These are phyloP conservation scores for Diaporthe longicolla DNA, from an alignment of 2,329 filamentous ascomycete genomes.

Conservation along the genomic window DNA sequence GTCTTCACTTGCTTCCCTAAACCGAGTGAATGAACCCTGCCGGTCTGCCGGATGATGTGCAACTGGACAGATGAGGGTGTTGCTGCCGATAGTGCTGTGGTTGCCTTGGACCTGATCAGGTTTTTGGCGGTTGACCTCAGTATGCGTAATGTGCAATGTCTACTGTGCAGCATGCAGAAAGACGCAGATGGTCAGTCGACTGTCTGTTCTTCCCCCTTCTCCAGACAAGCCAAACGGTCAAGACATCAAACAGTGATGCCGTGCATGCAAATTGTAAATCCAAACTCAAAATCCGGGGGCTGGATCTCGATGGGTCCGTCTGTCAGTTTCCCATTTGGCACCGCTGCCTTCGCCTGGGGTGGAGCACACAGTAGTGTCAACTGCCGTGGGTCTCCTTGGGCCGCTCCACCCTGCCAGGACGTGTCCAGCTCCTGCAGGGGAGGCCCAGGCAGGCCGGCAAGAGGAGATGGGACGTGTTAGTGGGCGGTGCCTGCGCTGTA, in stretches of 20 bases:
- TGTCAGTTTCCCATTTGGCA: constrained; percentile 13
- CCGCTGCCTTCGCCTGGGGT: constrained; percentile 5
- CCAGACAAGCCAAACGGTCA: not conserved
- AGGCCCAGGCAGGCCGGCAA: constrained; percentile 25
- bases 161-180: not conserved
- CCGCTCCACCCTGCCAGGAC: constrained; percentile 7
- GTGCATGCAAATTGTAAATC: constrained; percentile 29
- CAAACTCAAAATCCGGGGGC: constrained; percentile 34
- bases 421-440: constrained; percentile 29
- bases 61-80: not conserved
- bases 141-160: not conserved
- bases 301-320: constrained; percentile 33
- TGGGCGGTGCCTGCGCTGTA: fast-evolving
- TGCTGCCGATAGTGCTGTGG: not conserved
- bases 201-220: not conserved
- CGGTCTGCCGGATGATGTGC: not conserved
- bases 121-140: constrained; percentile 8
- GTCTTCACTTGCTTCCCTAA: not conserved
- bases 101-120: not conserved
- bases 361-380: constrained; percentile 1
- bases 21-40: constrained; percentile 15
- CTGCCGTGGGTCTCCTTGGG: constrained; percentile 25
- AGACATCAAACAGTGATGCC: constrained; percentile 24
- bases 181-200: constrained; percentile 10
- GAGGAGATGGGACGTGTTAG: constrained; percentile 18